A percentile compares a stretch with the other conserved stretches of the same genome.
Evolutionary conservation across 1,139 yeast genomes (phyloP).

Genomic region (Spencermartinsiella ligniputridi): DNA sequence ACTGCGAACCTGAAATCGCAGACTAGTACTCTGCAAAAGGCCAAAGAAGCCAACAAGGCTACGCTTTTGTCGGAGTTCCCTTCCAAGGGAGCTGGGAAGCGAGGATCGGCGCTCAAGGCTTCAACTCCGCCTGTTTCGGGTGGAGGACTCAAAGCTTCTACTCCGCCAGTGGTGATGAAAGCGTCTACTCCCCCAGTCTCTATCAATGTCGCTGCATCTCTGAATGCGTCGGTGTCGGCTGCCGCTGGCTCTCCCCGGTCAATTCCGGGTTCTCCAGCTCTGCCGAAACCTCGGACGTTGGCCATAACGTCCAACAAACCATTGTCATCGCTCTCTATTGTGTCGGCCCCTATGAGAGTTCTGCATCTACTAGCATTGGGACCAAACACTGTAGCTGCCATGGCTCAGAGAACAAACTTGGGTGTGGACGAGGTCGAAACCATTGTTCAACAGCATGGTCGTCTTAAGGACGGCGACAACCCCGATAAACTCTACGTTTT

Average conservation of each 20-base stretch:
- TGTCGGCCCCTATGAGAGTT: conserved; percentile 30
- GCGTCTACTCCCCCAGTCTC: background rate
- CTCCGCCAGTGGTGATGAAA: background rate
- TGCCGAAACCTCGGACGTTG: conserved; percentile 12
- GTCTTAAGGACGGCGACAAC: conserved; percentile 8
- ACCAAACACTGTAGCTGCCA: conserved; percentile 22
- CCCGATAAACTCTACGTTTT: conserved; percentile 16
- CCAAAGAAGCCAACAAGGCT: conserved; percentile 24
- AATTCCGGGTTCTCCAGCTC: conserved; percentile 17
- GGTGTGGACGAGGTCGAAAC: conserved; percentile 27
- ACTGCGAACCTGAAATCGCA: conserved; percentile 20
- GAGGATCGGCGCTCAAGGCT: background rate
- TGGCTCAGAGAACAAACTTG: conserved; percentile 31
- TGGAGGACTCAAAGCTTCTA: background rate
- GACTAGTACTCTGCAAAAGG: conserved; percentile 15
- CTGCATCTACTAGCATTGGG: conserved; percentile 36
- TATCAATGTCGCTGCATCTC: background rate
- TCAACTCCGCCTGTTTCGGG: background rate
- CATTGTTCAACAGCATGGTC: conserved; percentile 30
- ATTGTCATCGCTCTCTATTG: conserved; percentile 25
- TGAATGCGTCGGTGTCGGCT: conserved; percentile 5
- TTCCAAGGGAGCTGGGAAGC: background rate
- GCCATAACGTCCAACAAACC: conserved; percentile 20
- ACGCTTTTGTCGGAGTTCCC: conserved; percentile 11
- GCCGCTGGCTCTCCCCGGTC: conserved; percentile 9